Evolutionary conservation across 306 rosid species (phyloP), one percentile per base, ranked within the genome.

Genomic region (Arachis hypogaea): DNA sequence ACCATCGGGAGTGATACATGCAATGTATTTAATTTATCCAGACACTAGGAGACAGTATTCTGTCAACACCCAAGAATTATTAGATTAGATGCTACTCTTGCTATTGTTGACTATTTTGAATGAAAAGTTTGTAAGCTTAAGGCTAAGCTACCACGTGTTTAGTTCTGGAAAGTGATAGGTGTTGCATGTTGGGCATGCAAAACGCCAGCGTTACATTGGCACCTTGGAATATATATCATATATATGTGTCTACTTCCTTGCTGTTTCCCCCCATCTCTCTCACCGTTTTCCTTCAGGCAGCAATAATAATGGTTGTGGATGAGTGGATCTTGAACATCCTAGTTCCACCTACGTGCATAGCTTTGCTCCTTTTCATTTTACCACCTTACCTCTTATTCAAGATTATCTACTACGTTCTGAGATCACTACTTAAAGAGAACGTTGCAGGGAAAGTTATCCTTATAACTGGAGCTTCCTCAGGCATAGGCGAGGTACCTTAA

Each of bases 391-490:
- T 84, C 3, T 1, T 84, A 59, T 80, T 80, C 78, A 87, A 78
- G 71, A 10, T 66, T 41, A n/a, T 82, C 61, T 14, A 2, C 55
- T 71, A 11, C 65, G 16, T 30, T 49, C 7, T 28, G 56, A 71
- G 66, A 71, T 78, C 78, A 56, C 3, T 59, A 9, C 56, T 7
- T 40, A 38, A 44, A 12, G 85, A 83, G 75, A 68, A 86, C 63
- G 85, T 89, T 43, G 82, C 85, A 30, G 90, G 92, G 69, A 85
- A 87, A 85, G 90, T 89, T 4, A 64, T 89, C 41, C 81, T 89
- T 6, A 85, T 85, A 70, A 78, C 87, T 7, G 92, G 88, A 11
- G 90, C 84, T 1, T 87, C 87, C 66, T 89, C 87, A 0, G 82
- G 90, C 66, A 85, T 76, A 16, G 90, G 96, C 72, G 84, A 89